Evolutionary conservation across 176 grass and related monocot species (phyloP).

Genomic region (Thalia dealbata): DNA sequence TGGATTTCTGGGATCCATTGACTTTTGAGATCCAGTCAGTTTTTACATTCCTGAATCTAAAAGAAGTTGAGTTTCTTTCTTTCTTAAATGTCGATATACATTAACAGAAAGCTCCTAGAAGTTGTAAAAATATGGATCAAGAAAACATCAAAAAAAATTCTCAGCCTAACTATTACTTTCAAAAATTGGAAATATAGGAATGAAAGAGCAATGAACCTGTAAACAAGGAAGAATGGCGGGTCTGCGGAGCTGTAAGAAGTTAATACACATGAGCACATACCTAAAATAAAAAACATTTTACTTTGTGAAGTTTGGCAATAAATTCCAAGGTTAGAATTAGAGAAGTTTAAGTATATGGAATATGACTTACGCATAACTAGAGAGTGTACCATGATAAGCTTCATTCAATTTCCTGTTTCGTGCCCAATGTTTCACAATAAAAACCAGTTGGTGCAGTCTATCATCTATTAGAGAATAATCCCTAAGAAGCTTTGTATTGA

Average conservation of each 20-base stretch:
- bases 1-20: too few relatives aligned
- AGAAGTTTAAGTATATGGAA: not conserved
- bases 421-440: constrained; percentile 71
- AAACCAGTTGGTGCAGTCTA: constrained; percentile 43
- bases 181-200: not conserved
- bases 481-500: constrained; percentile 59
- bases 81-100: not conserved
- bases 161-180: not conserved
- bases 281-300: constrained; percentile 25
- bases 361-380: constrained; percentile 49
- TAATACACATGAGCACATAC: constrained; percentile 66
- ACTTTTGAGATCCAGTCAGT: too few relatives aligned
- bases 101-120: not conserved
- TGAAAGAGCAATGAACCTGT: constrained; percentile 30
- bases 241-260: constrained; percentile 44
- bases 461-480: constrained; percentile 53
- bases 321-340: not conserved
- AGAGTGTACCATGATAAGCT: constrained; percentile 51
- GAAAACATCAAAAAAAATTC: not conserved
- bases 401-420: constrained; percentile 40
- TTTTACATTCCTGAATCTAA: not conserved
- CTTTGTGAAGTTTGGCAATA: not conserved
- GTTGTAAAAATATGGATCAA: not conserved
- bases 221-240: constrained; percentile 61
- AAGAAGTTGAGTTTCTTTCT: not conserved